Conservation (phyloP, 2,329 filamentous ascomycete genomes). For the Arthrinium phaeospermum region DNA sequence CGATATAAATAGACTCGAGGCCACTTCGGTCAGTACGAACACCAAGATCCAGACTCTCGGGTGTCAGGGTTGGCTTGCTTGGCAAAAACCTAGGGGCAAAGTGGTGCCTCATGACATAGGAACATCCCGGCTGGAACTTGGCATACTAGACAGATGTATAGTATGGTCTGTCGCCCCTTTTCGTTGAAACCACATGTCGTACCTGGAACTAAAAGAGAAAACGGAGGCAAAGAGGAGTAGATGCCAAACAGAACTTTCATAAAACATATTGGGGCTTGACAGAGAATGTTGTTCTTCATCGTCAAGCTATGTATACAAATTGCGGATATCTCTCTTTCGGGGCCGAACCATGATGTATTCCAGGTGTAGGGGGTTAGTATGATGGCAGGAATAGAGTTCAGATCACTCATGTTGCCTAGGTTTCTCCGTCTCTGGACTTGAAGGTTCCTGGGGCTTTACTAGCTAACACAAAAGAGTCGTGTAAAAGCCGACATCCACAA, state of each 20-base stretch:
- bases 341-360: neutral
- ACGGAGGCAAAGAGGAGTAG: neutral
- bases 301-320: fast-evolving
- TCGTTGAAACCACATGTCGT: neutral
- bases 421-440: neutral
- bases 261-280: too few species aligned
- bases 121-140: neutral
- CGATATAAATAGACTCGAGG: neutral
- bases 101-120: neutral
- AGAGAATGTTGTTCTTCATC: too few species aligned
- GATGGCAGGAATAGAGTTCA: neutral
- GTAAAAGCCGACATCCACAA: neutral
- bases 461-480: neutral
- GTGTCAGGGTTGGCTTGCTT: neutral
- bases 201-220: neutral
- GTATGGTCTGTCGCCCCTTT: neutral
- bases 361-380: neutral
- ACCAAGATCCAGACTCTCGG: neutral
- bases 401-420: neutral
- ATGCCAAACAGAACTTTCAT: neutral
- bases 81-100: neutral
- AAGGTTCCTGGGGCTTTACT: neutral
- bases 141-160: neutral
- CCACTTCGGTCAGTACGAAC: neutral
- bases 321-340: neutral